Evolutionary conservation across 805 yeast genomes (phyloP), one percentile per base, ranked within the genome.

Genomic region (Lachancea sp.): DNA sequence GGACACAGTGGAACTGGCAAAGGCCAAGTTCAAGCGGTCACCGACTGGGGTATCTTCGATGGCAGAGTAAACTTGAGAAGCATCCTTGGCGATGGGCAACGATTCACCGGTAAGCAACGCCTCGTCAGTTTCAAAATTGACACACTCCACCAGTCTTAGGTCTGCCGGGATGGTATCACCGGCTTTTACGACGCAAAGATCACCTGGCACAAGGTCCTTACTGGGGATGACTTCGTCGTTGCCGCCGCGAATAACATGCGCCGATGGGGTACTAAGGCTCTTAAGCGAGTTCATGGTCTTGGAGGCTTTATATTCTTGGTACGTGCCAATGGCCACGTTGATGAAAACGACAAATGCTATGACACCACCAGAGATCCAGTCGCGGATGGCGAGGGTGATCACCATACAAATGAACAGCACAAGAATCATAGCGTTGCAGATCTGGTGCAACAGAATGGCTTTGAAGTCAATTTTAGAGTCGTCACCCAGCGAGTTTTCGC

Each of bases 131-230:
- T 82, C 71, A 48, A 92, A 72, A 55, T 88, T 90, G 29, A 78
- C 83, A 6, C 90, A 75, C 40, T 78, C 78, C 5, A 78, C 71
- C 39, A 92, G 66, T 51, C 98, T 74, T 25, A 92, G 67, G 63
- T 92, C 99, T 0, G 98, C 98, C 1, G 99, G 98, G 35, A 92
- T 78, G 43, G 96, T 75, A 64, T 92, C 99, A 50, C 99, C 99
- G 35, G 88, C 92, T 36, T 81, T 67, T 49, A 92, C 83, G 49
- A 80, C 80, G 36, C 90, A 92, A 51, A 92, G 64, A 61, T 92
- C 99, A 45, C 99, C 99, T 2, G 97, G 97, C 9, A 92, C 99
- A 42, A 92, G 74, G 30, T 76, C 75, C 1, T 87, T 75, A 0
- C 97, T 96, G 43, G 85, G 67, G 3, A 86, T 85, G 4, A 80